Conservation (phyloP, 164 flowering plant species). For the Buxus sempervirens region DNA sequence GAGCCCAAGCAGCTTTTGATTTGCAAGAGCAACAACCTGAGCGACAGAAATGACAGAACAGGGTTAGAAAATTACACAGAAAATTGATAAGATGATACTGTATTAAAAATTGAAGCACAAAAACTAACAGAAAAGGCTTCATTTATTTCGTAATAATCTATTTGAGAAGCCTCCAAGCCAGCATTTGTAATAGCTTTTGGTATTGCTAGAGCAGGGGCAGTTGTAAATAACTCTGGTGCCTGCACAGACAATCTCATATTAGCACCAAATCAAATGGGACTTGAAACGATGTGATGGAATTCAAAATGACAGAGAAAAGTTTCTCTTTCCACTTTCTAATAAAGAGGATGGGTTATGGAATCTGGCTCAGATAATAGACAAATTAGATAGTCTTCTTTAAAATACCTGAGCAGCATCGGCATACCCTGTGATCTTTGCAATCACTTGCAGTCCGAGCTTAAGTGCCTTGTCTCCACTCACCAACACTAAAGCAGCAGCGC, state of each 20-base stretch:
- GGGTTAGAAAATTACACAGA: neutral
- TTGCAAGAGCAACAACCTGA: conserved; percentile 96
- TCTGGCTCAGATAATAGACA: neutral
- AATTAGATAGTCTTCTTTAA: neutral
- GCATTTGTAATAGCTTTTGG: conserved; percentile 93
- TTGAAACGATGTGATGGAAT: neutral
- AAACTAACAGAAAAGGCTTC: conserved; percentile 90
- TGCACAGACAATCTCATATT: conserved; percentile 30
- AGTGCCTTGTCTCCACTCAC: conserved; percentile 83
- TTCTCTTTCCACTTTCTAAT: neutral
- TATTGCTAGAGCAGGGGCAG: conserved; percentile 93
- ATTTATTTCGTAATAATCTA: conserved; percentile 93
- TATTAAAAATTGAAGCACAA: conserved; percentile 4
- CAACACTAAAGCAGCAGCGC: conserved; percentile 88
- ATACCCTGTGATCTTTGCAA: conserved; percentile 72
- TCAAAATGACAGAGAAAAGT: neutral
- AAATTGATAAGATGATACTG: neutral
- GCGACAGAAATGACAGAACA: conserved; percentile 3
- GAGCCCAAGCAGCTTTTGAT: conserved; percentile 75
- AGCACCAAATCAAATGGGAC: neutral
- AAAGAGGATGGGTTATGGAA: neutral
- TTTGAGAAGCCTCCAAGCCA: conserved; percentile 75
- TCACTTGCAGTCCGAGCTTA: conserved; percentile 68
- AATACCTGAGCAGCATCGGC: conserved; percentile 97
- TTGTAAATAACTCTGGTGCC: conserved; percentile 93